These are phyloP conservation scores for Groenewaldozyma auringiensis DNA, from an alignment of 1,139 yeast species.

Conservation along the genomic window DNA sequence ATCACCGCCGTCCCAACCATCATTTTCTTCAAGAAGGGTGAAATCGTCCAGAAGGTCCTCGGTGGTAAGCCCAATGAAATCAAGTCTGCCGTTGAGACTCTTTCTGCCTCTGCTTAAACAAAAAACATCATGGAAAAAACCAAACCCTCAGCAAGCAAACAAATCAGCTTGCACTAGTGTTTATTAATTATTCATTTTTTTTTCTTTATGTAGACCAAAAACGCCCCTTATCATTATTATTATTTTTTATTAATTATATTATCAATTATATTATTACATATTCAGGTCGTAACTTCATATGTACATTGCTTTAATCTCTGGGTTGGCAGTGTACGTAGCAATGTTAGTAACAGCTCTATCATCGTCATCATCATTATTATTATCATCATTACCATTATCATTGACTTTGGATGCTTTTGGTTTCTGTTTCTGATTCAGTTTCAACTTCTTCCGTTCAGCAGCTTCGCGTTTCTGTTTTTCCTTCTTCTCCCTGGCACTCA, in stretches of 20 bases:
- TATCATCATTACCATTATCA: background rate
- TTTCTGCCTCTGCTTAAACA: background rate
- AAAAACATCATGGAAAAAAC: background rate
- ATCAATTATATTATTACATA: background rate
- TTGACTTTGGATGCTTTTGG: background rate
- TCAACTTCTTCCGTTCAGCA: constrained; percentile 20
- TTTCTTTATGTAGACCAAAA: no score
- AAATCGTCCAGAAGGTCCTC: constrained; percentile 62
- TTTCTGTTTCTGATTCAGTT: background rate
- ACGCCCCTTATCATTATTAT: background rate
- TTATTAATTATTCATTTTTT: no score
- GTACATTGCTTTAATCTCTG: constrained; percentile 13
- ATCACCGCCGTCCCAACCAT: constrained; percentile 88
- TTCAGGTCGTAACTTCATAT: constrained; percentile 1
- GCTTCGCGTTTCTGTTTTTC: constrained; percentile 28
- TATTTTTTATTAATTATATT: background rate
- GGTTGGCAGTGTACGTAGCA: constrained; percentile 6
- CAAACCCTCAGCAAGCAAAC: no score
- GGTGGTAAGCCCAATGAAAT: constrained; percentile 86
- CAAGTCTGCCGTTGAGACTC: constrained; percentile 50
- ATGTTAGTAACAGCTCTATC: background rate
- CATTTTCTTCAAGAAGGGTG: constrained; percentile 68
- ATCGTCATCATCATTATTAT: no score
- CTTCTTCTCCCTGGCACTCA: constrained; percentile 27
- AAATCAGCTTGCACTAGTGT: no score